phyloP scores from a whole-genome alignment of 768 basidiomycete genomes.

The Clavulina sp. region DNA sequence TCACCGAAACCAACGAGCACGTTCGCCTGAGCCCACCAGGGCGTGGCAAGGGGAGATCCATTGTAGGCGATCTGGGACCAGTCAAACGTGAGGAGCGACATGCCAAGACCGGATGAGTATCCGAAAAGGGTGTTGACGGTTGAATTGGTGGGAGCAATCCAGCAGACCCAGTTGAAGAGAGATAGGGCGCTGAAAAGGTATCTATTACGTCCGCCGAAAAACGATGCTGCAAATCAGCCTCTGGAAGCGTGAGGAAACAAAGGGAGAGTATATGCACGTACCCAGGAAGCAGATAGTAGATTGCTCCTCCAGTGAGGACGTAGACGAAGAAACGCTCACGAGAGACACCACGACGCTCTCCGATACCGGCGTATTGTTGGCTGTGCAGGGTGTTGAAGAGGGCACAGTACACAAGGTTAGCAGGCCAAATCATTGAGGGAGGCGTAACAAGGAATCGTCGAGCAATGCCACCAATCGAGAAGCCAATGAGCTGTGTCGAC shows the following conservation, averaged over 20 bases:
- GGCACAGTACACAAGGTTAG: constrained; percentile 37
- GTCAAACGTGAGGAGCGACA: constrained; percentile 45
- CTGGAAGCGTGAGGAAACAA: too few species aligned
- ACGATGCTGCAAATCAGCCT: too few species aligned
- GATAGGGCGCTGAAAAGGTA: constrained; percentile 60
- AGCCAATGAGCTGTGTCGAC: constrained; percentile 47
- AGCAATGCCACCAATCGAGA: constrained; percentile 61
- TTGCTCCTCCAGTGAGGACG: constrained; percentile 23
- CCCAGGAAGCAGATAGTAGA: constrained; percentile 32
- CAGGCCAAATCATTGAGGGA: constrained; percentile 11
- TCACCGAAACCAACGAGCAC: constrained; percentile 20
- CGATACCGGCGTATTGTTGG: constrained; percentile 39
- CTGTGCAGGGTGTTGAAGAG: constrained; percentile 65
- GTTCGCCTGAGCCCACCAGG: constrained; percentile 32
- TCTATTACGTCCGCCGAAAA: too few species aligned
- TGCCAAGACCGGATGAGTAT: constrained; percentile 54
- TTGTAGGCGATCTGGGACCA: constrained; percentile 40
- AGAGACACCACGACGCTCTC: constrained; percentile 52
- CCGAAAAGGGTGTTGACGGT: constrained; percentile 62
- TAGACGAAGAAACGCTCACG: constrained; percentile 66
- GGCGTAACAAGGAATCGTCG: constrained; percentile 38
- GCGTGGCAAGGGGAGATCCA: constrained; percentile 54
- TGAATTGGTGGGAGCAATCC: constrained; percentile 59
- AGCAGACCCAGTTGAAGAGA: constrained; percentile 81
- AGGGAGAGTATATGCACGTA: too few species aligned